Base-by-base conservation (phyloP, 495 filamentous ascomycete genomes). In the Cladorrhinum samala region DNA sequence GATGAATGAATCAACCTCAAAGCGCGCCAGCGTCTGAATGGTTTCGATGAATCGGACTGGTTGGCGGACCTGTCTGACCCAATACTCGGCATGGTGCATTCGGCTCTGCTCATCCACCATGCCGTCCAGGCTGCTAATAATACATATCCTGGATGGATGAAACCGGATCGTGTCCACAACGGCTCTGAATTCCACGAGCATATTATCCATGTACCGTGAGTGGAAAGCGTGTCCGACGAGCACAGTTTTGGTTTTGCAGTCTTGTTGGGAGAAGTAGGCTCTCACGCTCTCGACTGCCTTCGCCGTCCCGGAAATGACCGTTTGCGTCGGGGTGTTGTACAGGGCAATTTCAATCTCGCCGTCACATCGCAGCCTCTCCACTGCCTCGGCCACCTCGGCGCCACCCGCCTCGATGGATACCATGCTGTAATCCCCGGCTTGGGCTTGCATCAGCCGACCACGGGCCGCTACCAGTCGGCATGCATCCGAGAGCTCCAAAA, bases 101-200 rank as follows among this genome's bases (percentile, higher is more conserved):
- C 66, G 19, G 18, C 58, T 46, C n/a, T n/a, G n/a, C n/a, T n/a
- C n/a, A n/a, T 49, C 61, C 37, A 64, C 49, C 43, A 44, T 65
- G 3, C 66, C 66, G 19, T 53, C 55, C 27, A 67, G 13, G 46
- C 63, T 63, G 53, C 63, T 66, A 54, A 67, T 50, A 17, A 68
- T 56, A 18, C 46, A 30, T 4, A 65, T 11, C 24, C 36, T 38
- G 1, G 66, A 56, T 42, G 58, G 54, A 36, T 58, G 33, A 52
- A 66, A 67, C 19, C 33, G 16, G 2, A 68, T 37, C 4, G 57
- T 59, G 41, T 63, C 23, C 25, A 49, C 63, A 13, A 64, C 52
- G 9, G 58, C 57, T 20, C 48, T 40, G 50, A 67, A 62, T 1
- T 57, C 57, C 37, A 24, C 56, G 4, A 70, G 48, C 55, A 66